phyloP scores from a whole-genome alignment of 163 green algal species.

The Chlamydomonas reinhardtii region DNA sequence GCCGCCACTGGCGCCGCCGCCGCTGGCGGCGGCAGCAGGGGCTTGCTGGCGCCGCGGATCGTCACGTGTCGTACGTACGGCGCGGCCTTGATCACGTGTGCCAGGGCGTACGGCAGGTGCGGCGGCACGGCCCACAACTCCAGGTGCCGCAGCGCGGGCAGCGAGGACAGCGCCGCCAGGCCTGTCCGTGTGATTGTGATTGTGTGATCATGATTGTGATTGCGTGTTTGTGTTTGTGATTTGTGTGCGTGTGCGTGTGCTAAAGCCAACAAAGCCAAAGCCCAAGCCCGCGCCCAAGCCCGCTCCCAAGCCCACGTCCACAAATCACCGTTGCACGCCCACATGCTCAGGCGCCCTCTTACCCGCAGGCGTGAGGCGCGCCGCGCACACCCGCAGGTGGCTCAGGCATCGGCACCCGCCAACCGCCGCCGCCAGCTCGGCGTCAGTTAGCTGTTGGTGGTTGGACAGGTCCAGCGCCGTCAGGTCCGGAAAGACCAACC shows the following conservation, averaged over 20 bases:
- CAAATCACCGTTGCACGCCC: too few relatives aligned
- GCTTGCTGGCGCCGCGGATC: not conserved
- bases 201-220: too few relatives aligned
- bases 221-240: too few relatives aligned
- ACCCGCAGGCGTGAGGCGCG: constrained; percentile 9
- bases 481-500: constrained; percentile 20
- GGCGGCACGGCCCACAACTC: not conserved
- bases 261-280: too few relatives aligned
- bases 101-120: not conserved
- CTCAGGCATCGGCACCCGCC: constrained; percentile 1
- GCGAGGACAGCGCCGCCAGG: not conserved
- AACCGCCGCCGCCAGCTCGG: not conserved
- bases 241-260: too few relatives aligned
- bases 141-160: not conserved
- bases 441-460: not conserved
- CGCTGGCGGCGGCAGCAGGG: constrained; percentile 8
- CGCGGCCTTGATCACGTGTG: constrained; percentile 3
- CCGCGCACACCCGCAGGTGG: not conserved
- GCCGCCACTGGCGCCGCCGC: too few relatives aligned
- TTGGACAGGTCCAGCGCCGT: constrained; percentile 2
- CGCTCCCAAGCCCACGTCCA: too few relatives aligned
- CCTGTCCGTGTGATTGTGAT: too few relatives aligned
- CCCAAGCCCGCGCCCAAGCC: too few relatives aligned
- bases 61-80: constrained; percentile 3
- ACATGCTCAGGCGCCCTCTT: not conserved